Percentiles rank a stretch among this genome's conserved stretches.
phyloP scores from a whole-genome alignment of 805 yeast species.

The Candida schatavii region DNA sequence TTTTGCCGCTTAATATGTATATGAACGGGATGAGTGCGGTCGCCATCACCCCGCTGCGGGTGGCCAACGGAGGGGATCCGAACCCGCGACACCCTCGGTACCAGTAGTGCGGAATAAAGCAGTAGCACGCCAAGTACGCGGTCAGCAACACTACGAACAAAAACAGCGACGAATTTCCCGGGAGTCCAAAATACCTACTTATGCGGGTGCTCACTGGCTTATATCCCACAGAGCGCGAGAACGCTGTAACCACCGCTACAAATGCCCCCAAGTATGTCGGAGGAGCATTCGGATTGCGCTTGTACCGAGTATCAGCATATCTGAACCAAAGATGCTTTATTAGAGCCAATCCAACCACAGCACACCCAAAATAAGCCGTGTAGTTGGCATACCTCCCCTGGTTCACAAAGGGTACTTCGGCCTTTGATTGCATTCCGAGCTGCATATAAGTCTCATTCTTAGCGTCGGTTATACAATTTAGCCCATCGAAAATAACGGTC shows the following conservation, averaged over 20 bases:
- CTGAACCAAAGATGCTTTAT: constrained; percentile 31
- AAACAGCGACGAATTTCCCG: constrained; percentile 36
- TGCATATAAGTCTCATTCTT: constrained; percentile 19
- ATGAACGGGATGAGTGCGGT: constrained; percentile 51
- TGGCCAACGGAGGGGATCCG: constrained; percentile 59
- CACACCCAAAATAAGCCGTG: constrained; percentile 40
- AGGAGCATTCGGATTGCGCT: neutral
- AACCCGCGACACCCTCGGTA: constrained; percentile 51
- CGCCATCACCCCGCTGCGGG: constrained; percentile 51
- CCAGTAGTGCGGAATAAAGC: constrained; percentile 48
- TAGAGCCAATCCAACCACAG: constrained; percentile 29
- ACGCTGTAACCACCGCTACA: constrained; percentile 27
- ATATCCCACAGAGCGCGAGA: constrained; percentile 35
- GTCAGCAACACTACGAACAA: constrained; percentile 33
- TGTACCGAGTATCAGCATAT: constrained; percentile 21
- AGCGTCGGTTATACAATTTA: constrained; percentile 37
- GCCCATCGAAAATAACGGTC: constrained; percentile 20
- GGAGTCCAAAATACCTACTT: constrained; percentile 27
- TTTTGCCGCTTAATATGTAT: constrained; percentile 49
- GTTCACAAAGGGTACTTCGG: constrained; percentile 23
- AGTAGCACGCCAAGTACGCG: constrained; percentile 33
- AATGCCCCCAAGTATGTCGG: constrained; percentile 23
- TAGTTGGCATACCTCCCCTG: constrained; percentile 34
- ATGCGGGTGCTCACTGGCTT: constrained; percentile 25
- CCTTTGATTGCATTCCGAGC: constrained; percentile 25